These are phyloP conservation scores for Talaromyces sp. DNA, from an alignment of 2,329 filamentous ascomycete genomes.

Conservation along the genomic window DNA sequence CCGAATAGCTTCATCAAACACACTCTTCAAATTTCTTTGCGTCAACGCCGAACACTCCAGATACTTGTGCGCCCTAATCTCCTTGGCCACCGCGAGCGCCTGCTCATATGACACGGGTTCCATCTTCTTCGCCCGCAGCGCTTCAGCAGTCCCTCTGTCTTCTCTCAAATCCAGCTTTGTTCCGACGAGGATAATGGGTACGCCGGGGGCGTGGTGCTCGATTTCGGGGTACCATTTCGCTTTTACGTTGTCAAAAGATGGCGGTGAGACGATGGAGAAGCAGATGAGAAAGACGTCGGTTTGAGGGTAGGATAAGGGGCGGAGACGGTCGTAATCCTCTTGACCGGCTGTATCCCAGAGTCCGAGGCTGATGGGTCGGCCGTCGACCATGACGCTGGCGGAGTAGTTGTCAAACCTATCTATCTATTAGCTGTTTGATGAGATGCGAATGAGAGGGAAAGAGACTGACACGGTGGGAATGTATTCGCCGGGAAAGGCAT, in stretches of 20 bases:
- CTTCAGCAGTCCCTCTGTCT: constrained; percentile 75
- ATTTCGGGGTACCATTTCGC: constrained; percentile 99
- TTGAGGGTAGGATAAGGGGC: constrained; percentile 94
- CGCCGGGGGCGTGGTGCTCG: constrained; percentile 89
- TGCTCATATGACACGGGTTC: constrained; percentile 95
- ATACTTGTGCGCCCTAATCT: constrained; percentile 95
- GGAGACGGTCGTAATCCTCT: constrained; percentile 94
- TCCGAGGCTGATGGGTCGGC: constrained; percentile 93
- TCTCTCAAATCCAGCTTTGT: constrained; percentile 96
- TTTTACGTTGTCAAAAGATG: constrained; percentile 98
- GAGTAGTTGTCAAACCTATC: constrained; percentile 96
- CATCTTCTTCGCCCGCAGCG: constrained; percentile 87
- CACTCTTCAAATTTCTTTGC: constrained; percentile 94
- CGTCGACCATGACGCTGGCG: constrained; percentile 97
- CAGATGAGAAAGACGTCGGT: constrained; percentile 98
- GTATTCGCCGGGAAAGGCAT: constrained; percentile 99
- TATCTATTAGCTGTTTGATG: neutral
- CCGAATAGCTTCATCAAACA: constrained; percentile 98
- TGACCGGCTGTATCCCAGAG: constrained; percentile 98
- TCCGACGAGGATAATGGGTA: constrained; percentile 93
- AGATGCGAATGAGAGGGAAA: neutral
- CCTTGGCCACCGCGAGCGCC: constrained; percentile 81
- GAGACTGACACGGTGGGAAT: constrained; percentile 76
- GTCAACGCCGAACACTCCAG: constrained; percentile 96
- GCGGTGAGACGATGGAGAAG: constrained; percentile 96